These are phyloP conservation scores for Chlamydomonas applanata DNA, from an alignment of 139 green algal genomes.

Conservation along the genomic window DNA sequence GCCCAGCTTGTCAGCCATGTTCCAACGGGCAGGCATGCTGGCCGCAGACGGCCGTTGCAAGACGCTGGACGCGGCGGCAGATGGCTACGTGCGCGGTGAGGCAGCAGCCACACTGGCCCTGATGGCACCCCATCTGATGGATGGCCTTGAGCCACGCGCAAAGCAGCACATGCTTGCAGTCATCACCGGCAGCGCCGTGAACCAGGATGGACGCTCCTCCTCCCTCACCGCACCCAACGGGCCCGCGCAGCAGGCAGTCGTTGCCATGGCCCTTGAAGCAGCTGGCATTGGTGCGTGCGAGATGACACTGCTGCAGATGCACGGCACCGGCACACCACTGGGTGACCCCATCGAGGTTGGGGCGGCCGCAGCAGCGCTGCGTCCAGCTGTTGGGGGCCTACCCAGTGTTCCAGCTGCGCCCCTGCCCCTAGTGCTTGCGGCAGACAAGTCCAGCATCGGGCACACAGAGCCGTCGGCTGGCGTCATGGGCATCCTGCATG, in stretches of 20 bases:
- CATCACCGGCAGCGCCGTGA: conserved; percentile 64
- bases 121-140: no score
- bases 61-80: conserved; percentile 72
- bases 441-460: conserved; percentile 78
- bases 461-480: conserved; percentile 87
- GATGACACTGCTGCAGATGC: conserved; percentile 67
- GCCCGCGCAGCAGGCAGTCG: conserved; percentile 78
- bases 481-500: conserved; percentile 58
- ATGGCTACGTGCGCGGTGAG: conserved; percentile 81
- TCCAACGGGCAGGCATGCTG: conserved; percentile 72
- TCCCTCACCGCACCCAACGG: conserved; percentile 86
- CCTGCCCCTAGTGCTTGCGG: conserved; percentile 54
- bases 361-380: conserved; percentile 47
- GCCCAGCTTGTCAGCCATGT: conserved; percentile 61
- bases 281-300: conserved; percentile 20
- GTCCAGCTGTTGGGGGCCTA: not conserved
- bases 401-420: not conserved
- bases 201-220: conserved; percentile 86
- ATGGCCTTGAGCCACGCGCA: no score
- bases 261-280: conserved; percentile 51
- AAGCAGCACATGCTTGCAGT: conserved; percentile 25
- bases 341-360: conserved; percentile 89
- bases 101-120: conserved; percentile 47
- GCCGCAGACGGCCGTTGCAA: conserved; percentile 76
- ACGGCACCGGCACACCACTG: conserved; percentile 79